These are phyloP conservation scores for Dactylellina haptotyla DNA, from an alignment of 2,329 filamentous ascomycete genomes.

Conservation along the genomic window DNA sequence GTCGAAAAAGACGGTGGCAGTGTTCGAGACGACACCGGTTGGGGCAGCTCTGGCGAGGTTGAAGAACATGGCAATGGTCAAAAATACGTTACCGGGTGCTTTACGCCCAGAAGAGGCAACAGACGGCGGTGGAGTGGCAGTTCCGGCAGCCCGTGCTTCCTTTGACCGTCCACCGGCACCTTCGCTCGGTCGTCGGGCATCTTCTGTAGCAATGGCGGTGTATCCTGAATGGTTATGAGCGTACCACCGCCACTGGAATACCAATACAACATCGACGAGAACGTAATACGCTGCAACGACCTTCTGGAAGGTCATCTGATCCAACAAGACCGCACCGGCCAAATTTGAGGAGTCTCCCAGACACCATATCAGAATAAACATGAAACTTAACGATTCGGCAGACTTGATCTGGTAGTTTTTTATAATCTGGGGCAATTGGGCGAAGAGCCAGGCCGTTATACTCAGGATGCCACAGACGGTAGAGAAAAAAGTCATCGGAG, in stretches of 20 bases:
- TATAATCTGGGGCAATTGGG: constrained; percentile 75
- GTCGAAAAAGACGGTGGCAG: constrained; percentile 24
- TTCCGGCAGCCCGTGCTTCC: constrained; percentile 15
- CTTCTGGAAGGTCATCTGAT: constrained; percentile 74
- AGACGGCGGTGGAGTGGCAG: constrained; percentile 14
- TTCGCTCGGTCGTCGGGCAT: constrained; percentile 60
- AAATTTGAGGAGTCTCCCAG: constrained; percentile 71
- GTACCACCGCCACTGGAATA: constrained; percentile 74
- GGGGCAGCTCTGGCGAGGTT: constrained; percentile 42
- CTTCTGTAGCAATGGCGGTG: constrained; percentile 54
- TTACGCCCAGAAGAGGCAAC: neutral
- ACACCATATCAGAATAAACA: constrained; percentile 74
- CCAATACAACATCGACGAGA: constrained; percentile 71
- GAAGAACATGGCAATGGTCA: constrained; percentile 40
- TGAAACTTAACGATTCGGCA: constrained; percentile 72
- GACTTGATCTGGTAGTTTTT: constrained; percentile 74
- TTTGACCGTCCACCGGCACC: constrained; percentile 43
- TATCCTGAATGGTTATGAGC: constrained; percentile 62
- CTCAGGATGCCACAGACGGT: constrained; percentile 70
- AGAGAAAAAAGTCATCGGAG: constrained; percentile 71
- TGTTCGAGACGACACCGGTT: constrained; percentile 1
- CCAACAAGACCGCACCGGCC: constrained; percentile 71
- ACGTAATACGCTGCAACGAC: constrained; percentile 74
- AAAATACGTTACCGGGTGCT: constrained; percentile 22
- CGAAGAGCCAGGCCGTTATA: constrained; percentile 75